These are phyloP conservation scores for Penicillium odoratum DNA, from an alignment of 495 filamentous ascomycete genomes.

Conservation along the genomic window DNA sequence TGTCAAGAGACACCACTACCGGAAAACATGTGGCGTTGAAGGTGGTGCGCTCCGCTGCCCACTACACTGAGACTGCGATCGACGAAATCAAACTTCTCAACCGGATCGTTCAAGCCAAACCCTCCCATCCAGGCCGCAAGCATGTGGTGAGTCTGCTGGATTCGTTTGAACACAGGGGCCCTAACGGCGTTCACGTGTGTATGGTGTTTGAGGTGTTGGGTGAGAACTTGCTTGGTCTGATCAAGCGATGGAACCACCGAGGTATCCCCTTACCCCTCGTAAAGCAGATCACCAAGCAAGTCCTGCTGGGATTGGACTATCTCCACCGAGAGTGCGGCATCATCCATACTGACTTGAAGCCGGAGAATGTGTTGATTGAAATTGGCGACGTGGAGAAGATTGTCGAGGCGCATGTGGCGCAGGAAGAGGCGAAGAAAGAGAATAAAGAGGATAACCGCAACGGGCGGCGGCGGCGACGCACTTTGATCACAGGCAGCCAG, in stretches of 20 bases:
- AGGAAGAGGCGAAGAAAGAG: slow-evolving; percentile 63
- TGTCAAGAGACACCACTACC: slow-evolving; percentile 87
- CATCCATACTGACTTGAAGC: slow-evolving; percentile 97
- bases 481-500: slow-evolving; percentile 95
- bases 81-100: slow-evolving; percentile 98
- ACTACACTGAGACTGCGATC: slow-evolving; percentile 98
- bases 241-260: slow-evolving; percentile 97
- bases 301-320: slow-evolving; percentile 92
- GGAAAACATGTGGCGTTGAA: slow-evolving; percentile 96
- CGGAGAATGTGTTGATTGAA: slow-evolving; percentile 97
- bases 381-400: slow-evolving; percentile 98
- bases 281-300: slow-evolving; percentile 98
- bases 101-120: slow-evolving; percentile 93
- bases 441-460: slow-evolving; percentile 91
- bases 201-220: slow-evolving; percentile 99
- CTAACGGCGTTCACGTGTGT: slow-evolving; percentile 94
- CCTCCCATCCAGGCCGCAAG: slow-evolving; percentile 85
- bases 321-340: slow-evolving; percentile 97
- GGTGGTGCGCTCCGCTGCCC: slow-evolving; percentile 93
- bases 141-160: slow-evolving; percentile 95
- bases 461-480: slow-evolving; percentile 86
- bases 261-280: slow-evolving; percentile 95
- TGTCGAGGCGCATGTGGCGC: slow-evolving; percentile 89
- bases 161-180: slow-evolving; percentile 96
- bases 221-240: slow-evolving; percentile 91